These are phyloP conservation scores for Wickerhamomyces sp. DNA, from an alignment of 1,139 yeast genomes.

Conservation along the genomic window DNA sequence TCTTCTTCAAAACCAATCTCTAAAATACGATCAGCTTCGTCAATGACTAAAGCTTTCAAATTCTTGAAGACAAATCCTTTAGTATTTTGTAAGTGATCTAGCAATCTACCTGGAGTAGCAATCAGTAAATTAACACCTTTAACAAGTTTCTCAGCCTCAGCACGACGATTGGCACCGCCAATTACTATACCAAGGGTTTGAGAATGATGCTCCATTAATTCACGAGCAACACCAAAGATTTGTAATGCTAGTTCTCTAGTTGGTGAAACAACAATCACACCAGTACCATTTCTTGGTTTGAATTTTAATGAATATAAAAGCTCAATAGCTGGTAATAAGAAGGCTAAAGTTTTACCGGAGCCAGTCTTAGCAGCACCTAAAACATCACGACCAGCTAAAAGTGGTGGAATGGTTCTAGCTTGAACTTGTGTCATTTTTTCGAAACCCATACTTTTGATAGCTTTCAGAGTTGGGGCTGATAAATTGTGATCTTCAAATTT, in stretches of 20 bases:
- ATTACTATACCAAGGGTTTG: slow-evolving; percentile 96
- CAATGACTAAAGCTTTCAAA: slow-evolving; percentile 88
- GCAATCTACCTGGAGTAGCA: slow-evolving; percentile 96
- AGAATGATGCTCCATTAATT: slow-evolving; percentile 73
- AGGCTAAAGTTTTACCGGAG: slow-evolving; percentile 95
- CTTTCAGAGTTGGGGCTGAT: slow-evolving; percentile 75
- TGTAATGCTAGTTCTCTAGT: slow-evolving; percentile 93
- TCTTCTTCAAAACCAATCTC: slow-evolving; percentile 98
- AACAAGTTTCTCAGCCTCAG: slow-evolving; percentile 88
- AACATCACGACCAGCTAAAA: slow-evolving; percentile 92
- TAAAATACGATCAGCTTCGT: slow-evolving; percentile 94
- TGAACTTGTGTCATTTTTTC: slow-evolving; percentile 88
- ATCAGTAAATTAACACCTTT: slow-evolving; percentile 92
- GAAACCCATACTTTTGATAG: slow-evolving; percentile 85
- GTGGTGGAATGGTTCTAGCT: slow-evolving; percentile 90
- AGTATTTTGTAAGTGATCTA: slow-evolving; percentile 95
- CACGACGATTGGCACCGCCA: slow-evolving; percentile 97
- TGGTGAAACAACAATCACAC: slow-evolving; percentile 82
- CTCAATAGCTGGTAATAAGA: slow-evolving; percentile 92
- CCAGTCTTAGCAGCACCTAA: slow-evolving; percentile 98
- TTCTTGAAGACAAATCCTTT: slow-evolving; percentile 92
- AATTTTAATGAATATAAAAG: slow-evolving; percentile 81
- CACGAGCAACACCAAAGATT: slow-evolving; percentile 95
- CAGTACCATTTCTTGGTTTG: slow-evolving; percentile 91
- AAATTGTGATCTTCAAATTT: slow-evolving; percentile 57